Evolutionary conservation across 257 asterid genomes (phyloP).

Genomic region (Lantana camara): DNA sequence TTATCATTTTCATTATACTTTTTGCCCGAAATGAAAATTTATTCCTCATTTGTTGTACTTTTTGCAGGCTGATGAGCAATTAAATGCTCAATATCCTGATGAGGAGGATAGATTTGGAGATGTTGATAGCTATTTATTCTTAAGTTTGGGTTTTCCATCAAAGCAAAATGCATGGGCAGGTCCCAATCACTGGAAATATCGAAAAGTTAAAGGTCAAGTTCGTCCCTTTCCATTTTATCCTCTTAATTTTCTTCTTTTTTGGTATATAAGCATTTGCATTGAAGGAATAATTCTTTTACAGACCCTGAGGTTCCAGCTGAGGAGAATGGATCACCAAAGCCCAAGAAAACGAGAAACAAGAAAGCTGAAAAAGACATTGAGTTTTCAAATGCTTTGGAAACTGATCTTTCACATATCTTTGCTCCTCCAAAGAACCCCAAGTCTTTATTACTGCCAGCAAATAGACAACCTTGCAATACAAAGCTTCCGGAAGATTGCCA

Average conservation of each 20-base stretch:
- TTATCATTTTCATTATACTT: conserved; percentile 6
- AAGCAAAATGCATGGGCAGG: conserved; percentile 99
- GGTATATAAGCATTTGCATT: background rate
- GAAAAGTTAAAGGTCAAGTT: conserved; percentile 67
- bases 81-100: conserved; percentile 45
- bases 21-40: background rate
- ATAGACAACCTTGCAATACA: conserved; percentile 64
- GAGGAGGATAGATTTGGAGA: conserved; percentile 63
- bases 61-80: conserved; percentile 60
- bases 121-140: conserved; percentile 74
- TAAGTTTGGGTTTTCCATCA: conserved; percentile 74
- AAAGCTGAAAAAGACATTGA: conserved; percentile 68
- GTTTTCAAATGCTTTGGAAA: conserved; percentile 56
- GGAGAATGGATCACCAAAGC: conserved; percentile 65
- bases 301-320: conserved; percentile 52
- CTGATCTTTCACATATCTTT: conserved; percentile 59
- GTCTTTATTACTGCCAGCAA: conserved; percentile 72
- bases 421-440: conserved; percentile 90
- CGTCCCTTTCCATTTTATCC: too few species aligned
- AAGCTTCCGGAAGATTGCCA: conserved; percentile 98
- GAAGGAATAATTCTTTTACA: conserved; percentile 37
- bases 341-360: conserved; percentile 60
- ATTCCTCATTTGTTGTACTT: conserved; percentile 26
- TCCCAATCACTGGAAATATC: conserved; percentile 93
- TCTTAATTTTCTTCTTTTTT: background rate